phyloP scores from a whole-genome alignment of 495 filamentous ascomycete species.

The Talaromyces wortmannii region DNA sequence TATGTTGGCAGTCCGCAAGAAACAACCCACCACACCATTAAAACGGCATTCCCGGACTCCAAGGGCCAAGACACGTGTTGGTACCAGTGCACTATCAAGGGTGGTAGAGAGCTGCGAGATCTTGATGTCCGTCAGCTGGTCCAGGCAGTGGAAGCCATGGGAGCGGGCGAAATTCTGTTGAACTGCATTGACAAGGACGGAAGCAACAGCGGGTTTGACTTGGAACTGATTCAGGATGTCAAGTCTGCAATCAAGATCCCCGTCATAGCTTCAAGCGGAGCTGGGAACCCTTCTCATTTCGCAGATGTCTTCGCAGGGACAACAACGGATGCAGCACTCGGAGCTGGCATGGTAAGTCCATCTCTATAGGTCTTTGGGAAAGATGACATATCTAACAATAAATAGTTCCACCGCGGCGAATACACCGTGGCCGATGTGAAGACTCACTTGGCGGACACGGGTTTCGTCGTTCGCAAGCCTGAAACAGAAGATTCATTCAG shows the following conservation, averaged over 20 bases:
- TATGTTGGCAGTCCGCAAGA: constrained; percentile 68
- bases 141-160: constrained; percentile 91
- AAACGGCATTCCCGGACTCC: constrained; percentile 62
- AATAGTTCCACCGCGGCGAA: constrained; percentile 83
- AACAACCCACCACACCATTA: constrained; percentile 72
- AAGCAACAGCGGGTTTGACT: constrained; percentile 89
- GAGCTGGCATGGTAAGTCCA: constrained; percentile 78
- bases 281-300: constrained; percentile 85
- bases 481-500: constrained; percentile 35
- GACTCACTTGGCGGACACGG: constrained; percentile 61
- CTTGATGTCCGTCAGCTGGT: constrained; percentile 84
- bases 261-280: constrained; percentile 92
- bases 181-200: constrained; percentile 98
- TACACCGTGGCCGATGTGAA: constrained; percentile 96
- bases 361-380: neutral
- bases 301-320: constrained; percentile 83
- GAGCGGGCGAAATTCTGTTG: constrained; percentile 85
- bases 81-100: constrained; percentile 97
- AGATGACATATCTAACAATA: constrained; percentile 10
- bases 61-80: constrained; percentile 80
- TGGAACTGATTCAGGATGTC: constrained; percentile 83
- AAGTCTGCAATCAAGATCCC: constrained; percentile 82
- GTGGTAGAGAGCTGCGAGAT: constrained; percentile 84
- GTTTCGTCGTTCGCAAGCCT: constrained; percentile 68
- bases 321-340: constrained; percentile 83